phyloP scores from a whole-genome alignment of 257 asterid species.

The Solanum sitiens region DNA sequence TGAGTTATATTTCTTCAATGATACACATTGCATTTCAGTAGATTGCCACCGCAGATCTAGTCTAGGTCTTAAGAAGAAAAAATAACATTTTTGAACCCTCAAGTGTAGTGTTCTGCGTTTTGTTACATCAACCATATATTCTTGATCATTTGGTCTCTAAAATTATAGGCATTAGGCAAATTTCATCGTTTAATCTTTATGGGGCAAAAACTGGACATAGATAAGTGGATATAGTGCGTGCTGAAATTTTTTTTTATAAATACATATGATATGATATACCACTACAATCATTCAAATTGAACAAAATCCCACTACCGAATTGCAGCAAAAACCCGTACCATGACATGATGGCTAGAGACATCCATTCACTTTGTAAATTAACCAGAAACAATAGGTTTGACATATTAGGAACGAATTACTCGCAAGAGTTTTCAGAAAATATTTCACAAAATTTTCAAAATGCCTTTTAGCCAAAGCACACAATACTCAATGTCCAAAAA shows the following conservation, averaged over 20 bases:
- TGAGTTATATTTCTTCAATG: not conserved
- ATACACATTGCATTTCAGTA: not conserved
- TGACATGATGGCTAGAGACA: not conserved
- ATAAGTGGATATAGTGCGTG: not conserved
- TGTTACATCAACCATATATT: not conserved
- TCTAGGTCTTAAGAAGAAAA: not conserved
- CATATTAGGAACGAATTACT: not conserved
- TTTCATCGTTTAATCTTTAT: not conserved
- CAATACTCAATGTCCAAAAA: not conserved
- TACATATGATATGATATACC: not conserved
- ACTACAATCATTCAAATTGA: not conserved
- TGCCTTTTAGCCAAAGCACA: not conserved
- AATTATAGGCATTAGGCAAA: not conserved
- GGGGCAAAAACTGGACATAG: not conserved
- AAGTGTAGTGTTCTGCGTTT: not conserved
- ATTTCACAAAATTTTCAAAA: not conserved
- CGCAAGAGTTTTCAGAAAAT: not conserved
- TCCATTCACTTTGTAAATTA: not conserved
- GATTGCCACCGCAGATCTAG: not conserved
- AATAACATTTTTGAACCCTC: not conserved
- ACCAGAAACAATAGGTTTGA: not conserved
- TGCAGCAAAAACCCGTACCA: not conserved
- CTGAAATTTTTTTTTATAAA: not conserved
- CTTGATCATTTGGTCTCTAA: not conserved
- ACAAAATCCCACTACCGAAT: not conserved